Evolutionary conservation across 129 eudicot genomes (phyloP).

Genomic region (Pulicaria dysenterica): DNA sequence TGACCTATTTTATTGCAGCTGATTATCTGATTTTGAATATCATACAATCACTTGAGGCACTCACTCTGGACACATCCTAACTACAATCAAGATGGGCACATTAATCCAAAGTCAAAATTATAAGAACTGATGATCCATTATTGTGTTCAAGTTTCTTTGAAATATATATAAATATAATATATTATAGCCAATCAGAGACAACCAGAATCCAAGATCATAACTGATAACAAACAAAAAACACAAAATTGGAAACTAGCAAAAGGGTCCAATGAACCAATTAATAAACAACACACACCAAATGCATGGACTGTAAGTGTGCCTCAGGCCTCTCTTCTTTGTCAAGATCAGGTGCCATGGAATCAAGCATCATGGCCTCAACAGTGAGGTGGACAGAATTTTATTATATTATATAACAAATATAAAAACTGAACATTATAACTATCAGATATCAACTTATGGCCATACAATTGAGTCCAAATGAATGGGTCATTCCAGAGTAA

Average conservation of each 20-base stretch:
- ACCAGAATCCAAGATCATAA: slow-evolving; percentile 20
- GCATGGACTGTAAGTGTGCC: slow-evolving; percentile 31
- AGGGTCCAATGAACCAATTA: not conserved
- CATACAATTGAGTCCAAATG: slow-evolving; percentile 8
- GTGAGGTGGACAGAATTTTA: slow-evolving; percentile 55
- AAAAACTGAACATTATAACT: slow-evolving; percentile 8
- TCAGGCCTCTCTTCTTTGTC: slow-evolving; percentile 92
- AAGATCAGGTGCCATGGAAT: slow-evolving; percentile 81
- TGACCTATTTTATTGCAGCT: not conserved
- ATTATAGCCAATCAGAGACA: slow-evolving; percentile 14
- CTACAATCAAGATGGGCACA: not conserved
- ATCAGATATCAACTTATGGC: slow-evolving; percentile 6
- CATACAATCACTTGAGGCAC: not conserved
- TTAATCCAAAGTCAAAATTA: not conserved
- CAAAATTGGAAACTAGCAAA: not conserved
- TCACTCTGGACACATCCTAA: not conserved
- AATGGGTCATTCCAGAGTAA: not conserved
- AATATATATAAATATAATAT: not conserved
- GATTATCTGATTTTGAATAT: not conserved
- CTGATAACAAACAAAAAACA: slow-evolving; percentile 6
- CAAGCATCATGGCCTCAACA: slow-evolving; percentile 91
- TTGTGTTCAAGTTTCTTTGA: slow-evolving; percentile 12
- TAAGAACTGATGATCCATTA: slow-evolving; percentile 6
- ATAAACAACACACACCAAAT: not conserved
- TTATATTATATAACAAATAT: too few relatives aligned